Evolutionary conservation across 768 basidiomycete species (phyloP).

Genomic region (Roridomyces roridus): DNA sequence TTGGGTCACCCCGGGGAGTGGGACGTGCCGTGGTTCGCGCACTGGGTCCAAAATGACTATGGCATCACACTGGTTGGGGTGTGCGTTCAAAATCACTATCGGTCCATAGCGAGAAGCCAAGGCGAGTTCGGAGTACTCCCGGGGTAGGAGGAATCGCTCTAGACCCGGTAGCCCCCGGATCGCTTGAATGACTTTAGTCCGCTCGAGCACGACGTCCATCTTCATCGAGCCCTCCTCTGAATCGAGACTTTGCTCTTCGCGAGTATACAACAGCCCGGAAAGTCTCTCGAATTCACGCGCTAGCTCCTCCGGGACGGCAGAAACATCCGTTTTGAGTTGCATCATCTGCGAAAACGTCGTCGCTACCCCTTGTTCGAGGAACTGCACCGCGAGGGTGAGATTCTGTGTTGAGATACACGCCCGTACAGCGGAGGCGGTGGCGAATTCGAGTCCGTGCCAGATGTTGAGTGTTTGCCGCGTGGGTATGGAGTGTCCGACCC

Average conservation of each 20-base stretch:
- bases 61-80: constrained; percentile 14
- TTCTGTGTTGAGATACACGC: background rate
- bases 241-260: background rate
- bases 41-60: constrained; percentile 14
- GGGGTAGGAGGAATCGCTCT: constrained; percentile 17
- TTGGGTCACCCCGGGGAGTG: constrained; percentile 2
- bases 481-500: background rate
- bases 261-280: background rate
- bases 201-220: too few species aligned
- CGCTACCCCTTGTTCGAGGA: background rate
- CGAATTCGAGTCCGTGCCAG: background rate
- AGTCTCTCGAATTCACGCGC: background rate
- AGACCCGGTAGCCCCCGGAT: constrained; percentile 2
- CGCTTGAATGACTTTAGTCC: constrained; percentile 1
- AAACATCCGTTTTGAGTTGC: background rate
- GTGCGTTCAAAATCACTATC: constrained; percentile 21
- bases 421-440: background rate
- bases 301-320: background rate
- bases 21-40: constrained; percentile 1
- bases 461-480: background rate
- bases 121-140: background rate
- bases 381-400: background rate
- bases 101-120: constrained; percentile 18
- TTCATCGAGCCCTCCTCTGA: background rate
- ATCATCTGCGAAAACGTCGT: background rate